Evolutionary conservation across 2,329 filamentous ascomycete genomes (phyloP).

Genomic region (Epichloe typhina): DNA sequence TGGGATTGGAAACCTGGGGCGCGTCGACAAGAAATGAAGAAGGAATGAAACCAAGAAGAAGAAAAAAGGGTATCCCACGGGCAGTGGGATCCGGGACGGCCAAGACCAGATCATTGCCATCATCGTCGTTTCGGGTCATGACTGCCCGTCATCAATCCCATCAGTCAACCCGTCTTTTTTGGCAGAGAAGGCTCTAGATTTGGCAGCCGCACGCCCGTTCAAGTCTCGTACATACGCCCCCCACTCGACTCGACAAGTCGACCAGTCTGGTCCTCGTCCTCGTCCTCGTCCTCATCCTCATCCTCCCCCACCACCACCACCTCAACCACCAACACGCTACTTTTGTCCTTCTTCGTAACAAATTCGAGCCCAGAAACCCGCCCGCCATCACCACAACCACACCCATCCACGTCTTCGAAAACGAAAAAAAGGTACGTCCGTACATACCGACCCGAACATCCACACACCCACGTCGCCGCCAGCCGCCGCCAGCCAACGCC

Average conservation of each 20-base stretch:
- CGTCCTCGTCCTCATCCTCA: no score
- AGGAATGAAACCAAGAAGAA: not conserved
- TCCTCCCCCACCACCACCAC: not conserved
- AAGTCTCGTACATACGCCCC: not conserved
- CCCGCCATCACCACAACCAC: not conserved
- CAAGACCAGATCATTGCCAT: not conserved
- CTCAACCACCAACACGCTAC: not conserved
- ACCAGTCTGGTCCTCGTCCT: no score
- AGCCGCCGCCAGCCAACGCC: no score
- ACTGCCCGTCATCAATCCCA: no score
- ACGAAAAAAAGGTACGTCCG: not conserved
- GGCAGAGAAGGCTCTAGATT: not conserved
- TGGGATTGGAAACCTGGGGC: not conserved
- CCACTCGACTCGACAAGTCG: not conserved
- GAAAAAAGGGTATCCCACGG: not conserved
- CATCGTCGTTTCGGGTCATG: not conserved
- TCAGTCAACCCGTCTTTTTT: not conserved
- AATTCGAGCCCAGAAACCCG: not conserved
- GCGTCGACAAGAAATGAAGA: not conserved
- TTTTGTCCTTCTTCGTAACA: not conserved
- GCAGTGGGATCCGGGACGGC: not conserved
- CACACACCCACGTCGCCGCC: slow-evolving; percentile 3
- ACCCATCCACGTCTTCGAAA: not conserved
- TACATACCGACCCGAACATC: not conserved
- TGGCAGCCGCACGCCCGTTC: slow-evolving; percentile 2